Conservation (phyloP, 495 filamentous ascomycete genomes). For the Tuber microsphaerosporum region DNA sequence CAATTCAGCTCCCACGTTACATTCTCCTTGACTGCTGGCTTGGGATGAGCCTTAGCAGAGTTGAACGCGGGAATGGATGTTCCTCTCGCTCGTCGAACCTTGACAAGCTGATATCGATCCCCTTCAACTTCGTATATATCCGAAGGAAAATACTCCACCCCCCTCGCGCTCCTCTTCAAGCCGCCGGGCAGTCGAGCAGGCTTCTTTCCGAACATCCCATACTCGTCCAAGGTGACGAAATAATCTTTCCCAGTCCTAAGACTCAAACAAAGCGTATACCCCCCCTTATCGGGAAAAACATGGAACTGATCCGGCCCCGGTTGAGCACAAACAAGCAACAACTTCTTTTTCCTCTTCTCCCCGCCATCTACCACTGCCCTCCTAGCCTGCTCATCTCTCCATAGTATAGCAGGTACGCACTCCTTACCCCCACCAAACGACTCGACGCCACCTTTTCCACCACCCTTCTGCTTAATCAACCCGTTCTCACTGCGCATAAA, state of each 20-base stretch:
- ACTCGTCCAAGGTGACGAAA: constrained; percentile 30
- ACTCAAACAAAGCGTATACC: constrained; percentile 25
- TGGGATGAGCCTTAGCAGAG: constrained; percentile 7
- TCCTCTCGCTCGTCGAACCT: constrained; percentile 16
- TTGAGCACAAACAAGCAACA: constrained; percentile 36
- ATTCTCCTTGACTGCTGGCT: constrained; percentile 15
- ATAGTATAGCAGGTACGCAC: constrained; percentile 19
- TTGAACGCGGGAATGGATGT: background rate
- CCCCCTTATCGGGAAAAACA: constrained; percentile 13
- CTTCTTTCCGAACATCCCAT: constrained; percentile 30
- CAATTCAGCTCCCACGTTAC: constrained; percentile 35
- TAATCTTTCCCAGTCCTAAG: constrained; percentile 20
- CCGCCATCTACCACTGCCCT: background rate
- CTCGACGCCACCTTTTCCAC: constrained; percentile 38
- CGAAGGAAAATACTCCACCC: constrained; percentile 26
- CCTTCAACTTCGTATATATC: constrained; percentile 36
- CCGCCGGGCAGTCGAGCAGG: constrained; percentile 20
- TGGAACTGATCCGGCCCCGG: constrained; percentile 36
- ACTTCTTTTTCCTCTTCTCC: constrained; percentile 13
- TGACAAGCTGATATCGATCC: constrained; percentile 36
- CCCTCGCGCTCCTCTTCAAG: constrained; percentile 21
- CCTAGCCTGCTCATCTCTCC: constrained; percentile 20
- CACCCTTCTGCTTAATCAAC: constrained; percentile 28
- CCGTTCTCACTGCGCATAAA: constrained; percentile 42
- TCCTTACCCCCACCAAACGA: constrained; percentile 33